A percentile compares a stretch with the other conserved stretches of the same genome.
phyloP scores from a whole-genome alignment of 306 rosid genomes.

The Ammopiptanthus mongolicus region DNA sequence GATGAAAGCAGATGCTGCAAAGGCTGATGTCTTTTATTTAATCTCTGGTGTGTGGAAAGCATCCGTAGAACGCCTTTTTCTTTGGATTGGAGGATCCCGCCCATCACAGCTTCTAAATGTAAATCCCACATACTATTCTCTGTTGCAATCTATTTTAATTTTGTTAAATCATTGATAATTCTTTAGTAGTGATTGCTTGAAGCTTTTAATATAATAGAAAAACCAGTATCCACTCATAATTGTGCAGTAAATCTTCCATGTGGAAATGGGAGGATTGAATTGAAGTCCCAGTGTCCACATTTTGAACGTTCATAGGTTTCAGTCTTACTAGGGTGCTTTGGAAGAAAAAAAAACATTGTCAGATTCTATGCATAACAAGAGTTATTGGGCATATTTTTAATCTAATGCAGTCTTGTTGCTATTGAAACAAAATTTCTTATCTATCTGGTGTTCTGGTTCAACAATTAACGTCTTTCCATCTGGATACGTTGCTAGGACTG shows the following conservation, averaged over 20 bases:
- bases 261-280: no score
- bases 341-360: no score
- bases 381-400: no score
- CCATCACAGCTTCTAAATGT: slow-evolving; percentile 90
- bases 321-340: no score
- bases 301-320: no score
- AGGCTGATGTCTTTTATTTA: slow-evolving; percentile 71
- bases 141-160: background rate
- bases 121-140: slow-evolving; percentile 1
- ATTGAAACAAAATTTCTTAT: background rate
- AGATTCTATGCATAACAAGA: no score
- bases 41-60: slow-evolving; percentile 87
- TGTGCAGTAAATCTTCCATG: no score
- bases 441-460: background rate
- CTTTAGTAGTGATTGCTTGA: background rate
- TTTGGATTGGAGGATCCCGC: slow-evolving; percentile 97
- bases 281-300: no score
- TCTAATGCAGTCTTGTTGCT: no score
- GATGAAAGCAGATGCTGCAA: slow-evolving; percentile 78
- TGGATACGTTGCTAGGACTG: background rate
- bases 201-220: no score
- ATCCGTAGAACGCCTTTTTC: slow-evolving; percentile 74
- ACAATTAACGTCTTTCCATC: background rate
- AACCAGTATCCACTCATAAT: no score
- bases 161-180: slow-evolving; percentile 7